Conservation (phyloP, 164 flowering plant genomes). For the Echeveria elegans region DNA sequence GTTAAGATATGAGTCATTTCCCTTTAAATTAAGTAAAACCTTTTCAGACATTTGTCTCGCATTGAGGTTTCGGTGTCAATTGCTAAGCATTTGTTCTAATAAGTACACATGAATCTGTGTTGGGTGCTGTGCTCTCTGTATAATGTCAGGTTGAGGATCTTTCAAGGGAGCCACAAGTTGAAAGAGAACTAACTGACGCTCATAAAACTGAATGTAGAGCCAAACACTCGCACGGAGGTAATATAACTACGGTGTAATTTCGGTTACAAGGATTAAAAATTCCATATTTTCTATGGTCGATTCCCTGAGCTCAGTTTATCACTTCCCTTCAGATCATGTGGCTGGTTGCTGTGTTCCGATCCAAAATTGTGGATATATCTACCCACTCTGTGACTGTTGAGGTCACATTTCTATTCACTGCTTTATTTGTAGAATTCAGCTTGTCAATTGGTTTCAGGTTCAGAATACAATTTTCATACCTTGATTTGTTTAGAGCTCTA, state of each 20-base stretch:
- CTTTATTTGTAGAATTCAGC: not conserved
- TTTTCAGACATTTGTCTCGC: not conserved
- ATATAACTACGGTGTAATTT: not conserved
- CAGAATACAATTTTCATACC: not conserved
- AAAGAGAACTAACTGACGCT: constrained; percentile 80
- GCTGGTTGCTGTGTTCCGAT: constrained; percentile 14
- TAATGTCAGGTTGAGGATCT: constrained; percentile 58
- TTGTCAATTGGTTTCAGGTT: not conserved
- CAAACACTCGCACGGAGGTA: constrained; percentile 47
- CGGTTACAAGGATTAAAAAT: not conserved
- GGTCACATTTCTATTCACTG: not conserved
- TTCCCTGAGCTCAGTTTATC: not conserved
- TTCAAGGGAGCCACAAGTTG: constrained; percentile 70
- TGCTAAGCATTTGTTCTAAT: not conserved
- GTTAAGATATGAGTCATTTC: not conserved
- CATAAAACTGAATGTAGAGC: constrained; percentile 51
- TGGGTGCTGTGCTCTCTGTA: not conserved
- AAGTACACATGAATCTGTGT: not conserved
- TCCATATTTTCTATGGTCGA: not conserved
- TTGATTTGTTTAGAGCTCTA: no score
- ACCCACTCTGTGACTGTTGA: constrained; percentile 10
- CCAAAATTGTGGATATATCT: constrained; percentile 12
- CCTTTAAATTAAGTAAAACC: not conserved
- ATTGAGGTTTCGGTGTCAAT: not conserved
- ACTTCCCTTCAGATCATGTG: constrained; percentile 12